Evolutionary conservation across 2,329 filamentous ascomycete species (phyloP).

Genomic region (Lojkania enalia): DNA sequence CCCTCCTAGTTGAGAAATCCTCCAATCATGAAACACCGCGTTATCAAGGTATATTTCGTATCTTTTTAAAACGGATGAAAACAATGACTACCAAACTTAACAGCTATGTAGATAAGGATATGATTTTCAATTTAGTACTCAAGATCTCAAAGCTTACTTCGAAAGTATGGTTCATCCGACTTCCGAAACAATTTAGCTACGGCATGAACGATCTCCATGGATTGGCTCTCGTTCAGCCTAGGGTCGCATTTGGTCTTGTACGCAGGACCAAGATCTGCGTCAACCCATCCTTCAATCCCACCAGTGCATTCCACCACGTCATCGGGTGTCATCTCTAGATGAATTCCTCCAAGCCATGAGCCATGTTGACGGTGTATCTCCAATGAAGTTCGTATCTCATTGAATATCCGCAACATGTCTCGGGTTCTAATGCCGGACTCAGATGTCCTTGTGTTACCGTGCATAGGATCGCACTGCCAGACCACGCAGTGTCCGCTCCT

Average conservation of each 20-base stretch:
- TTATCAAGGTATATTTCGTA: too few species aligned
- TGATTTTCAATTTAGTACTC: too few species aligned
- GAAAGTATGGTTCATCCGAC: too few species aligned
- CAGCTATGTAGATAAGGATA: too few species aligned
- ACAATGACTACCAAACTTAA: too few species aligned
- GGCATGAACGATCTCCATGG: too few species aligned
- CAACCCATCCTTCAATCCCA: constrained; percentile 81
- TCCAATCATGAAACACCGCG: too few species aligned
- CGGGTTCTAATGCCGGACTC: constrained; percentile 85
- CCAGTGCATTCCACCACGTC: constrained; percentile 95
- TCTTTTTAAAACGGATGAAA: too few species aligned
- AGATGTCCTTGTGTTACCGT: constrained; percentile 74
- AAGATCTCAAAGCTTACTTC: too few species aligned
- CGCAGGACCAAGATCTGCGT: constrained; percentile 85
- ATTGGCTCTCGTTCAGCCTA: constrained; percentile 94
- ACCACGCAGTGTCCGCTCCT: constrained; percentile 76
- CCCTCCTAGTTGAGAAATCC: too few species aligned
- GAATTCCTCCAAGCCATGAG: constrained; percentile 89
- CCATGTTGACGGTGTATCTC: constrained; percentile 80
- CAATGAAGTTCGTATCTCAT: constrained; percentile 81
- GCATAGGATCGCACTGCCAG: constrained; percentile 99
- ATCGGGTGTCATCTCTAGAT: constrained; percentile 93
- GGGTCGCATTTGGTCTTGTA: constrained; percentile 98
- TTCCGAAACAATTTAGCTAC: too few species aligned
- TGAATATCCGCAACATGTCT: constrained; percentile 86